A percentile compares a stretch with the other conserved stretches of the same genome.
phyloP scores from a whole-genome alignment of 2,329 filamentous ascomycete species.

The Aspergillus sp. region DNA sequence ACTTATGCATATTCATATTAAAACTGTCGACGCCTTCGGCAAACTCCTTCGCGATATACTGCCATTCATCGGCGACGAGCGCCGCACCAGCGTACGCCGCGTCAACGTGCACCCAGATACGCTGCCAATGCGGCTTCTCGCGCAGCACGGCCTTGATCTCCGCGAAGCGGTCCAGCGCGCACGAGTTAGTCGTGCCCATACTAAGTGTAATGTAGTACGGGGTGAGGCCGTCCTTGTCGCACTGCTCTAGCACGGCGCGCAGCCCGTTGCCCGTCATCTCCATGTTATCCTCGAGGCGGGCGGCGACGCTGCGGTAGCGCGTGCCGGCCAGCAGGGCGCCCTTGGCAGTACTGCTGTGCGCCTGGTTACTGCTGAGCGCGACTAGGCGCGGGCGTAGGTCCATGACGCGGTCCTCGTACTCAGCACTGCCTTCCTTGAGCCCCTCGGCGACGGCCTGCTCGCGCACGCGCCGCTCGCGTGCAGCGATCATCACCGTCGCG shows the following conservation, averaged over 20 bases:
- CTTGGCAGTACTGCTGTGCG: slow-evolving; percentile 84
- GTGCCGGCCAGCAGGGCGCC: slow-evolving; percentile 82
- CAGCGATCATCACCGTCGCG: slow-evolving; percentile 82
- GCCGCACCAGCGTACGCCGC: slow-evolving; percentile 89
- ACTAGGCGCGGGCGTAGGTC: slow-evolving; percentile 70
- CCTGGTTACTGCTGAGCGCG: slow-evolving; percentile 73
- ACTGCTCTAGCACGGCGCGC: slow-evolving; percentile 60
- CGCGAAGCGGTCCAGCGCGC: slow-evolving; percentile 78
- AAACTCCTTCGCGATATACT: slow-evolving; percentile 63
- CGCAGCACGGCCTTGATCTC: slow-evolving; percentile 60
- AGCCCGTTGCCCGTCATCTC: slow-evolving; percentile 67
- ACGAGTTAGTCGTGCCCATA: slow-evolving; percentile 83
- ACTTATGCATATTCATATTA: slow-evolving; percentile 97
- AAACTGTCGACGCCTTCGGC: slow-evolving; percentile 73
- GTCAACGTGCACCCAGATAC: slow-evolving; percentile 90
- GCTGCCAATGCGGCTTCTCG: slow-evolving; percentile 47
- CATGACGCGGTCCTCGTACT: slow-evolving; percentile 68
- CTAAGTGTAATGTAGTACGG: slow-evolving; percentile 86
- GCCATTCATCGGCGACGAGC: slow-evolving; percentile 77
- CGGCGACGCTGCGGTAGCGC: slow-evolving; percentile 70
- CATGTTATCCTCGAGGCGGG: slow-evolving; percentile 63
- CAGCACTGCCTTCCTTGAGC: slow-evolving; percentile 47
- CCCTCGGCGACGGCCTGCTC: slow-evolving; percentile 55
- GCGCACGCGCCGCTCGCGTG: slow-evolving; percentile 73
- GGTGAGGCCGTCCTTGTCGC: slow-evolving; percentile 67